A percentile compares a stretch with the other conserved stretches of the same genome.
Conservation (phyloP, 495 filamentous ascomycete species). For the Glutinoglossum americanum region DNA sequence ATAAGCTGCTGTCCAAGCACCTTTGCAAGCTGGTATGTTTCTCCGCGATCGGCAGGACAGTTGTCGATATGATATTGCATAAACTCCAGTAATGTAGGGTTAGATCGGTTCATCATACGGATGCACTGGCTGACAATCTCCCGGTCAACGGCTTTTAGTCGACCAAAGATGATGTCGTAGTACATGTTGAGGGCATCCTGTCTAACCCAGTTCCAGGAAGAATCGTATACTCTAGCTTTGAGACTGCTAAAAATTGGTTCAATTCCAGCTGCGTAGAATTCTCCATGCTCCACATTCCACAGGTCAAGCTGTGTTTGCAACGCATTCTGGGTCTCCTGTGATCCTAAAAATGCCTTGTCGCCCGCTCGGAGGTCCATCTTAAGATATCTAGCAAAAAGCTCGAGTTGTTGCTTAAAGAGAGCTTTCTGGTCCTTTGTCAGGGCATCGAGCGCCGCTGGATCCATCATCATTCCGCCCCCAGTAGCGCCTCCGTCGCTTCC, state of each 20-base stretch:
- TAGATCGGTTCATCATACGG: slow-evolving; percentile 96
- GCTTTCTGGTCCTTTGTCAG: slow-evolving; percentile 88
- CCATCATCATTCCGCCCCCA: slow-evolving; percentile 91
- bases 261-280: slow-evolving; percentile 86
- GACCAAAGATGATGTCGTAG: slow-evolving; percentile 96
- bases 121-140: slow-evolving; percentile 98
- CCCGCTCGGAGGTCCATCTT: slow-evolving; percentile 91
- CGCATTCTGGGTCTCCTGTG: slow-evolving; percentile 61
- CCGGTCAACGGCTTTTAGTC: slow-evolving; percentile 77
- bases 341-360: slow-evolving; percentile 75
- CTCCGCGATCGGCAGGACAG: slow-evolving; percentile 86
- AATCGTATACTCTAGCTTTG: slow-evolving; percentile 93
- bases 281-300: slow-evolving; percentile 88
- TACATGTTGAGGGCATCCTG: slow-evolving; percentile 97
- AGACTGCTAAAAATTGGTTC: slow-evolving; percentile 81
- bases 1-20: slow-evolving; percentile 87
- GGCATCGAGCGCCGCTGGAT: slow-evolving; percentile 89
- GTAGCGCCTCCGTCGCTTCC: slow-evolving; percentile 53
- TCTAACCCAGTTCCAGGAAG: slow-evolving; percentile 97
- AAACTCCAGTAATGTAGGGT: slow-evolving; percentile 84
- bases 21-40: slow-evolving; percentile 94
- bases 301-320: slow-evolving; percentile 85
- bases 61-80: slow-evolving; percentile 99
- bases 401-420: slow-evolving; percentile 92
- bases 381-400: slow-evolving; percentile 83